Conservation (phyloP, 1,139 yeast genomes). For the Debaryomycetaceae sp. region DNA sequence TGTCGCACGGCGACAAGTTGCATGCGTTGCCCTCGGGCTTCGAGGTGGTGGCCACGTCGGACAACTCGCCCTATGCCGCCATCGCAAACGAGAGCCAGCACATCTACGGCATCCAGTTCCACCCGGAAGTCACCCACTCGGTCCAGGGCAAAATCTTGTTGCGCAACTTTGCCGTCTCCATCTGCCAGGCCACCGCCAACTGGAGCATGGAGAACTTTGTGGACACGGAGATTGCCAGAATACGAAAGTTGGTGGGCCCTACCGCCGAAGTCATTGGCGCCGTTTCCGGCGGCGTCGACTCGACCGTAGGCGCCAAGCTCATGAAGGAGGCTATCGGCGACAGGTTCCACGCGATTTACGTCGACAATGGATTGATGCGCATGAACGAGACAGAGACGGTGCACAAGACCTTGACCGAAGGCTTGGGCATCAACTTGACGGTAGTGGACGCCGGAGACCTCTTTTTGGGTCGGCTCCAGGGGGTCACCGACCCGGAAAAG, state of each 20-base stretch:
- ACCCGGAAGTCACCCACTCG: slow-evolving; percentile 98
- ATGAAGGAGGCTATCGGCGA: slow-evolving; percentile 98
- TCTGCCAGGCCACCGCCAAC: slow-evolving; percentile 78
- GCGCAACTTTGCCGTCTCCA: slow-evolving; percentile 84
- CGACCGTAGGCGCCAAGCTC: slow-evolving; percentile 97
- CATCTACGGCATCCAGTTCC: slow-evolving; percentile 95
- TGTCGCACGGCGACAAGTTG: slow-evolving; percentile 98
- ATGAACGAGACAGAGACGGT: slow-evolving; percentile 84
- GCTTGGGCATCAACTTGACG: slow-evolving; percentile 87
- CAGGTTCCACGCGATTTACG: slow-evolving; percentile 96
- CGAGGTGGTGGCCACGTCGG: slow-evolving; percentile 82
- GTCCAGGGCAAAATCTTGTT: slow-evolving; percentile 78
- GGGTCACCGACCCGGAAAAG: slow-evolving; percentile 97
- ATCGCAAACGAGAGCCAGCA: slow-evolving; percentile 63
- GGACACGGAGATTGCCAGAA: slow-evolving; percentile 91
- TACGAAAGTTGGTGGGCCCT: slow-evolving; percentile 86
- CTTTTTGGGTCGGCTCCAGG: slow-evolving; percentile 76
- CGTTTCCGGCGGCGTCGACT: slow-evolving; percentile 98
- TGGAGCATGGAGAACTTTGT: slow-evolving; percentile 99
- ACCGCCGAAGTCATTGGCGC: slow-evolving; percentile 99
- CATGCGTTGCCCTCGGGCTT: slow-evolving; percentile 84
- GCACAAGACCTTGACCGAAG: slow-evolving; percentile 79
- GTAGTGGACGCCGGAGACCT: slow-evolving; percentile 92
- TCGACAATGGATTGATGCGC: slow-evolving; percentile 97
- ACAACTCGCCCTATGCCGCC: slow-evolving; percentile 93